These are phyloP conservation scores for Monosiga brevicollis DNA, from an alignment of 78 protist genomes.

Conservation along the genomic window DNA sequence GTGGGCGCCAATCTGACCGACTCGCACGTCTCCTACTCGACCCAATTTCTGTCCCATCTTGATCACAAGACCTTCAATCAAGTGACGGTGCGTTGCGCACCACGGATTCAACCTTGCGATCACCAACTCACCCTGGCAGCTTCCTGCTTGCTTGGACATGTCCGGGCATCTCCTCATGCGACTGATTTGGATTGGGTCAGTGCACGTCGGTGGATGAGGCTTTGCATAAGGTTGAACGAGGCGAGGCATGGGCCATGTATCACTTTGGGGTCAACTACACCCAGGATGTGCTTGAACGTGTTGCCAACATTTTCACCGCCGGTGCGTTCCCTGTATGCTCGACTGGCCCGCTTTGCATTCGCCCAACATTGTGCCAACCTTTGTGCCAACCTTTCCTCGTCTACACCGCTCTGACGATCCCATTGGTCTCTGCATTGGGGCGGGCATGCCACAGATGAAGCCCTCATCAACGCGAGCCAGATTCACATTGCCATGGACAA, in stretches of 20 bases:
- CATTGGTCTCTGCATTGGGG: neutral
- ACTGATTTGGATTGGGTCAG: too few species aligned
- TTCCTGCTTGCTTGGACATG: too few species aligned
- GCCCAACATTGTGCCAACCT: too few species aligned
- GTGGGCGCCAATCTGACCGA: neutral
- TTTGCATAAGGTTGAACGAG: neutral
- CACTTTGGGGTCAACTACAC: neutral
- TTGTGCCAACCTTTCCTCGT: neutral
- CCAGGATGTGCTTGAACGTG: neutral
- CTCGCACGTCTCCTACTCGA: neutral
- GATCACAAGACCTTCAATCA: neutral
- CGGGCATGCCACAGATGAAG: too few species aligned
- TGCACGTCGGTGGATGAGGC: too few species aligned
- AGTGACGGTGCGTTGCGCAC: slow-evolving; percentile 6
- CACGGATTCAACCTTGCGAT: too few species aligned
- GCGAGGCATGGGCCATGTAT: neutral
- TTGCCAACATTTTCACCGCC: too few species aligned
- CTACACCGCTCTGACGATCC: neutral
- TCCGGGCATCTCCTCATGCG: too few species aligned
- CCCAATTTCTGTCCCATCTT: neutral
- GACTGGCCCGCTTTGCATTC: too few species aligned
- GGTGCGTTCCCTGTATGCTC: too few species aligned
- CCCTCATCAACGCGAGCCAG: too few species aligned
- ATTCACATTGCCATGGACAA: neutral
- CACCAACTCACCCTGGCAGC: too few species aligned